Evolutionary conservation across 306 rosid species (phyloP), one percentile per base, ranked within the genome.

Genomic region (Cucurbita pepo): DNA sequence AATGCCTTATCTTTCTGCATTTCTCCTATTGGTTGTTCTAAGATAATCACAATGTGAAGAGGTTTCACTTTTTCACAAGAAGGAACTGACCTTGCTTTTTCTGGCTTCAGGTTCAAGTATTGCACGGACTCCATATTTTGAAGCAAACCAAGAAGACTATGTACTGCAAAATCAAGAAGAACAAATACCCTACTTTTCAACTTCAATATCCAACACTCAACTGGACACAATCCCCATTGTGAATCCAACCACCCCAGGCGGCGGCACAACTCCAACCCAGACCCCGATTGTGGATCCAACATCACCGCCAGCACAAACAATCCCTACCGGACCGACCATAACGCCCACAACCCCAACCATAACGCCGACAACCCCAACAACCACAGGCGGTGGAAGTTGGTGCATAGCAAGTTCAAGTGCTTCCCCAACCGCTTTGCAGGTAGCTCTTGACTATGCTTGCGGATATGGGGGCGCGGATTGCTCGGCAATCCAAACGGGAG

Each of bases 381-480:
- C 80, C 66, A 70, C 96, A 38, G 69, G 85, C 18, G 87, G 97
- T 5, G 90, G 89, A 41, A 75, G 79, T 73, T 93, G 98, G 98
- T 93, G 98, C 77, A 75, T 87, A 76, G 98, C 94, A 71, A 88
- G 70, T 69, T 86, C 79, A 74, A 22, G 83, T 50, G 86, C 94
- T 75, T 79, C 97, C 16, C 91, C 86, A 59, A 86, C 87, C 43
- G 90, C 87, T 51, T 77, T 90, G 59, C 98, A 90, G 81, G 91
- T 82, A 55, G 98, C 98, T 73, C 82, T 93, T 56, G 96, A 90
- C 81, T 90, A 93, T 79, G 98, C 96, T 66, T 90, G 98, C 73
- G 97, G 98, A 51, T 82, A 83, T 77, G 97, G 98, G 75, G 94
- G 90, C 36, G 85, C 97, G 65, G 96, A 90, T 75, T 93, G 98